These are phyloP conservation scores for Pilaira anomala DNA, from an alignment of 192 early-diverging fungal genomes.

Conservation along the genomic window DNA sequence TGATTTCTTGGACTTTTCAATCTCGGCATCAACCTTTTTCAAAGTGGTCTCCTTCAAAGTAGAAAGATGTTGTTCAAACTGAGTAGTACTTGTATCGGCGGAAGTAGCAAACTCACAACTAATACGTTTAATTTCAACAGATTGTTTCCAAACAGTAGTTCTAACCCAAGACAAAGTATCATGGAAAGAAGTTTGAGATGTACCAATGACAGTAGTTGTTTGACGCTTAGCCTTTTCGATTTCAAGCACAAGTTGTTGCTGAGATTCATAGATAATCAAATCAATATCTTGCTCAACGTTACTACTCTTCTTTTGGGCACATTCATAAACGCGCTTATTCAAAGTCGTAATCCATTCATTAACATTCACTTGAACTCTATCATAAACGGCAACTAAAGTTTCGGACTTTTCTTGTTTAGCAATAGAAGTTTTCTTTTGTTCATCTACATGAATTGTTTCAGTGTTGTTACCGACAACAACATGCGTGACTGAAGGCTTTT, in stretches of 20 bases:
- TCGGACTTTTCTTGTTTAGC: constrained; percentile 7
- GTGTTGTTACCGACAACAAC: constrained; percentile 3
- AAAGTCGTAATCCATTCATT: constrained; percentile 9
- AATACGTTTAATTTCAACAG: constrained; percentile 14
- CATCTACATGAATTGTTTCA: constrained; percentile 8
- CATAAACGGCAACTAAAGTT: background rate
- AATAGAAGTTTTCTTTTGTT: background rate
- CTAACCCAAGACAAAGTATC: constrained; percentile 14
- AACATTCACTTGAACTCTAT: constrained; percentile 1
- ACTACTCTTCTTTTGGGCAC: constrained; percentile 9
- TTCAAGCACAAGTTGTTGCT: constrained; percentile 3
- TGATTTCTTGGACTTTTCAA: constrained; percentile 9
- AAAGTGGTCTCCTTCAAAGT: background rate
- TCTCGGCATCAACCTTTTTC: background rate
- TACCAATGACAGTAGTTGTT: background rate
- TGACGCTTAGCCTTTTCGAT: constrained; percentile 13
- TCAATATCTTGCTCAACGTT: constrained; percentile 3
- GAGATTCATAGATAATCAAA: background rate
- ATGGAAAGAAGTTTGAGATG: constrained; percentile 7
- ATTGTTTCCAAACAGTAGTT: constrained; percentile 2
- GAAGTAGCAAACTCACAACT: background rate
- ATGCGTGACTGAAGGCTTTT: constrained; percentile 7
- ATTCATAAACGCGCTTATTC: constrained; percentile 5
- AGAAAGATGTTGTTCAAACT: background rate
- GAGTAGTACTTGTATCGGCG: background rate